These are phyloP conservation scores for Lentinus brumalis DNA, from an alignment of 768 basidiomycete genomes.

Conservation along the genomic window DNA sequence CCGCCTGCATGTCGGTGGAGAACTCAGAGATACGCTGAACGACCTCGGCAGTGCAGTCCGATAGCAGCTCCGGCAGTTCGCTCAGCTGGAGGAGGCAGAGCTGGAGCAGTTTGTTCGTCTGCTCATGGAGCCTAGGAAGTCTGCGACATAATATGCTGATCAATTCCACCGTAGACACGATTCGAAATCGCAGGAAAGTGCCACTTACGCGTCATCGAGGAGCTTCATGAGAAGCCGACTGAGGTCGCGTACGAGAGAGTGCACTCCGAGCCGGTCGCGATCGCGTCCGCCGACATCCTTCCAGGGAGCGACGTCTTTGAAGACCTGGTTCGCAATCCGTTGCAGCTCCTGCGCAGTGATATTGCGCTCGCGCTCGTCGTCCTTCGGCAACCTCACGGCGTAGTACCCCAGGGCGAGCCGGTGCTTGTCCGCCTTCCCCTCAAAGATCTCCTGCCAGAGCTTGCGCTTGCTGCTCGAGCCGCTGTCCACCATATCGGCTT, in stretches of 20 bases:
- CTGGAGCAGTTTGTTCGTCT: constrained; percentile 44
- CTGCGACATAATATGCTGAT: constrained; percentile 31
- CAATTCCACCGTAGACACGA: no score
- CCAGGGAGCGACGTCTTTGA: constrained; percentile 56
- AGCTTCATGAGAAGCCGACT: constrained; percentile 52
- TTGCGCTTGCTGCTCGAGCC: constrained; percentile 45
- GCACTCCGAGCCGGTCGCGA: constrained; percentile 52
- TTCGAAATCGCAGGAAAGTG: no score
- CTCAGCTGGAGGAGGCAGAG: constrained; percentile 36
- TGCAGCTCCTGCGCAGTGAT: constrained; percentile 42
- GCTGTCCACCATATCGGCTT: constrained; percentile 56
- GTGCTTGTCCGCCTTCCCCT: constrained; percentile 48
- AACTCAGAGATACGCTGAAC: constrained; percentile 47
- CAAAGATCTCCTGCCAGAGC: constrained; percentile 54
- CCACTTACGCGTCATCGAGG: constrained; percentile 55
- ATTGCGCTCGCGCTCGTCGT: constrained; percentile 46
- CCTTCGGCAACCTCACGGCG: constrained; percentile 66
- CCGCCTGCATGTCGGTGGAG: constrained; percentile 38
- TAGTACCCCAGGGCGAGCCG: constrained; percentile 52
- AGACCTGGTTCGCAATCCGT: constrained; percentile 43
- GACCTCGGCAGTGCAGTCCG: constrained; percentile 49
- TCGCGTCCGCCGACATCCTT: constrained; percentile 40
- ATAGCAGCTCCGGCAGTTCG: constrained; percentile 42
- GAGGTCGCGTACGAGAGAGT: constrained; percentile 51
- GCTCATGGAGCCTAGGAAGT: constrained; percentile 45